Base-by-base conservation (phyloP, 768 basidiomycete species). In the Omphalotus guepiniiformis region DNA sequence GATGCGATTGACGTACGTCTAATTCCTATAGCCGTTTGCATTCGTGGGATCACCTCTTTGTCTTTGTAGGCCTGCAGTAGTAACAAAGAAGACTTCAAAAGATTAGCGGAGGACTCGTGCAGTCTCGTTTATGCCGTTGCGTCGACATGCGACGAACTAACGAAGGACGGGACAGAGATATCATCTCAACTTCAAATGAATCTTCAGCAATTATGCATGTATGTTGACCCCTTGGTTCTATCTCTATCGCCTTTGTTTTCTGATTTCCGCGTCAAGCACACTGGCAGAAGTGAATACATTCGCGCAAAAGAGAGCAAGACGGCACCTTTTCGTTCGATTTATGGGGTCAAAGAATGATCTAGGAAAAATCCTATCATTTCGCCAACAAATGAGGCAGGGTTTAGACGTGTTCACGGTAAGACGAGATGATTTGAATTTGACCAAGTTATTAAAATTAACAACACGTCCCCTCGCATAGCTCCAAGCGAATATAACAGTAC, bases 111-210 rank as follows among this genome's bases (percentile, higher is more conserved):
- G 27, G 44, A 46, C n/a, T 21, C 44, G 6, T 15, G 16, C 13
- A 23, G 22, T 3, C n/a, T 46, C 23, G 44, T 46, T 12, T 34
- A 34, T 15, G 27, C 35, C 4, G 44, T 46, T 1, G 19, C 19
- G 13, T 21, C 44, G 22, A 46, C 44, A 12, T 46, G 44, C 9
- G 44, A 46, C 4, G 44, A 46, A 28, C 15, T n/a, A 42, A 9
- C 41, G 11, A 28, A 29, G 27, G 27, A 42, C 28, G 4, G 32
- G 16, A 23, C 21, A 18, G 13, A 34, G 23, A 6, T 44, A 12
- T 23, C n/a, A 8, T 23, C 30, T 2, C 28, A 44, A 34, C 42
- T 44, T 44, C 19, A 19, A 3, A 9, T 15, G 1, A 35, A 36
- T 19, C 22, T 46, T 1, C 16, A 36, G 18, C 22, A 35, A 15